A percentile compares a stretch with the other conserved stretches of the same genome.
Evolutionary conservation across 1,284 basidiomycete species (phyloP).

Genomic region (Ceratobasidium sp.): DNA sequence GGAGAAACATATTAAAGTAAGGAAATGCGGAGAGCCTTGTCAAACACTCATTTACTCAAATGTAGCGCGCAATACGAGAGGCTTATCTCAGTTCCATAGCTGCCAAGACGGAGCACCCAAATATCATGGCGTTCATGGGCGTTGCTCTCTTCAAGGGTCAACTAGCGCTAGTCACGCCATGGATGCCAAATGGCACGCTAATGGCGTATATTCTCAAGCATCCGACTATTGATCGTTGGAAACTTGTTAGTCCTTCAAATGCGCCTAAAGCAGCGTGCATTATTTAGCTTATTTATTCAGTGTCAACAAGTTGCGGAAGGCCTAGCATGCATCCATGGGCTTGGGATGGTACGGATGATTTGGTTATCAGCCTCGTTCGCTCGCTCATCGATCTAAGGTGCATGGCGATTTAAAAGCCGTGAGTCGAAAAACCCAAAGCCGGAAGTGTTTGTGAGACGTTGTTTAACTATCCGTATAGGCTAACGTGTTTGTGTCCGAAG

Average conservation of each 20-base stretch:
- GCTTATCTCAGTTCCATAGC: background rate
- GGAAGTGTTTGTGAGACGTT: background rate
- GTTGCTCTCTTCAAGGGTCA: slow-evolving; percentile 3
- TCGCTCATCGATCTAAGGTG: background rate
- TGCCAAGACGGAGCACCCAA: background rate
- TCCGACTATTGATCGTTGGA: background rate
- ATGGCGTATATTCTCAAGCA: background rate
- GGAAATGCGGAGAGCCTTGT: too few species aligned
- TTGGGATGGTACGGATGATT: background rate
- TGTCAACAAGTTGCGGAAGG: background rate
- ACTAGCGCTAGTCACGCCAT: background rate
- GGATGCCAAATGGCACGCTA: slow-evolving; percentile 18
- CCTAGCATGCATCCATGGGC: slow-evolving; percentile 1
- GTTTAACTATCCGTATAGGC: background rate
- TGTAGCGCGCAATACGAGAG: slow-evolving; percentile 9
- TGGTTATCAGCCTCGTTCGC: background rate
- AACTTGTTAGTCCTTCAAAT: background rate
- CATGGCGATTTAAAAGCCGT: slow-evolving; percentile 26
- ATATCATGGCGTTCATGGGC: background rate
- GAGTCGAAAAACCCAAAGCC: background rate
- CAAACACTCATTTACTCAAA: background rate
- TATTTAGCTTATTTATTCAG: background rate
- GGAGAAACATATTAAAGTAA: background rate
- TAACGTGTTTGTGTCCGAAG: slow-evolving; percentile 15
- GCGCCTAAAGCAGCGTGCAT: background rate